Conservation (phyloP, 805 yeast genomes). For the Middelhovenomyces tepae region DNA sequence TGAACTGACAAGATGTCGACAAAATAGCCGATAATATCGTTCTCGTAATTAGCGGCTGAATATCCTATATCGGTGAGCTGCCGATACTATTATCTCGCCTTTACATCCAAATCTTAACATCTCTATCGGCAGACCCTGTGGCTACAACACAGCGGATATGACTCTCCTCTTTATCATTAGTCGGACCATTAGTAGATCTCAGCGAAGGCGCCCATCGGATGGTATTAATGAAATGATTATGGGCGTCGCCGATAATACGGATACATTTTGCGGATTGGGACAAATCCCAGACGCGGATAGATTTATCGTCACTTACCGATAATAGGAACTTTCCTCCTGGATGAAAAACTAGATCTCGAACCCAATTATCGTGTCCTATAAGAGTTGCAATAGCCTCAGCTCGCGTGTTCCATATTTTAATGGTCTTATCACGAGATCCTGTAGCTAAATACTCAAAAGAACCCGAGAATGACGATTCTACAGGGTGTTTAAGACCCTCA, state of each 20-base stretch:
- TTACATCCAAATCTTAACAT: slow-evolving; percentile 47
- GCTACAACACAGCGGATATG: slow-evolving; percentile 55
- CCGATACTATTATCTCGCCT: neutral
- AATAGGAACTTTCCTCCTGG: slow-evolving; percentile 66
- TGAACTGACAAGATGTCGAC: too few species aligned
- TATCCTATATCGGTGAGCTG: too few species aligned
- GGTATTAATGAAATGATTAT: slow-evolving; percentile 69
- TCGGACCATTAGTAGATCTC: slow-evolving; percentile 16
- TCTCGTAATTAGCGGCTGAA: too few species aligned
- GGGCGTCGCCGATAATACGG: slow-evolving; percentile 45
- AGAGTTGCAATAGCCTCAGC: slow-evolving; percentile 52
- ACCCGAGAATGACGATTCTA: slow-evolving; percentile 15
- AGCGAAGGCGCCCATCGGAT: slow-evolving; percentile 31
- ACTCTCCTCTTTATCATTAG: slow-evolving; percentile 29
- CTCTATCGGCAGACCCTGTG: slow-evolving; percentile 55
- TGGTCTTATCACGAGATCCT: slow-evolving; percentile 68
- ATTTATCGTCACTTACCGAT: slow-evolving; percentile 72
- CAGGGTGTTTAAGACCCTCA: slow-evolving; percentile 29
- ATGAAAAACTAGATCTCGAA: slow-evolving; percentile 57
- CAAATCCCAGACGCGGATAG: slow-evolving; percentile 72
- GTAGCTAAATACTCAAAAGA: slow-evolving; percentile 56
- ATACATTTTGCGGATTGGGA: slow-evolving; percentile 36
- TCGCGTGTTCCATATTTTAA: slow-evolving; percentile 67
- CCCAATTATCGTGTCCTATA: slow-evolving; percentile 82
- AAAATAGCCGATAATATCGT: too few species aligned